Conservation (phyloP, 768 basidiomycete species). For the Lactarius sp. region DNA sequence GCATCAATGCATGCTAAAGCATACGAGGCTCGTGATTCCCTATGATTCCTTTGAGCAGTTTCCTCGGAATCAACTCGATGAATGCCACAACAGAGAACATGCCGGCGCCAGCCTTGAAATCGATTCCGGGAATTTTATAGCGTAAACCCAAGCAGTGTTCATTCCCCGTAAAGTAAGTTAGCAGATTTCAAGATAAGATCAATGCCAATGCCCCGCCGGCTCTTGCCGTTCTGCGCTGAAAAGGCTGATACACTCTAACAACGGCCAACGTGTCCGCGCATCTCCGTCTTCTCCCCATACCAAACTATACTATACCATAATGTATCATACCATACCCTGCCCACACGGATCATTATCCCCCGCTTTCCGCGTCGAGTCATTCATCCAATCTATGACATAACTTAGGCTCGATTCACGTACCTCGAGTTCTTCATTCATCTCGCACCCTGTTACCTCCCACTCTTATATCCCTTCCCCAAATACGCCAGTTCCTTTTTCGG, state of each 20-base stretch:
- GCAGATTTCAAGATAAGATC: conserved; percentile 23
- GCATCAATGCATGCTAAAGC: conserved; percentile 5
- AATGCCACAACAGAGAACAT: conserved; percentile 23
- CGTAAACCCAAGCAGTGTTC: conserved; percentile 20
- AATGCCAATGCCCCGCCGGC: not conserved
- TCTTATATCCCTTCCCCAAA: conserved; percentile 4
- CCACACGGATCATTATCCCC: conserved; percentile 24
- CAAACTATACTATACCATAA: conserved; percentile 16
- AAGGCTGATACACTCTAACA: conserved; percentile 15
- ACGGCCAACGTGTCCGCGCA: conserved; percentile 23
- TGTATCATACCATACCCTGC: conserved; percentile 15
- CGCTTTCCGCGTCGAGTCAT: conserved; percentile 19
- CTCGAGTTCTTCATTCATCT: conserved; percentile 23
- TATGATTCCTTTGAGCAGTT: conserved; percentile 17
- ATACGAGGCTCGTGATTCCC: conserved; percentile 21
- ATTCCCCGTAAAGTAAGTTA: conserved; percentile 16
- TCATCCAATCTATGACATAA: conserved; percentile 24
- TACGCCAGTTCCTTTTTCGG: conserved; percentile 7
- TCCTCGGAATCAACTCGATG: conserved; percentile 24
- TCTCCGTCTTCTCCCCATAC: conserved; percentile 22
- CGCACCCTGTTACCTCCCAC: conserved; percentile 1
- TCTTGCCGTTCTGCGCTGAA: conserved; percentile 9
- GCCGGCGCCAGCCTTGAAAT: conserved; percentile 24
- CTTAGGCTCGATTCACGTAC: conserved; percentile 25
- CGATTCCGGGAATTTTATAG: conserved; percentile 25